A percentile compares a stretch with the other conserved stretches of the same genome.
phyloP scores from a whole-genome alignment of 371 early-diverging fungal genomes.

The Mucor irregularis region DNA sequence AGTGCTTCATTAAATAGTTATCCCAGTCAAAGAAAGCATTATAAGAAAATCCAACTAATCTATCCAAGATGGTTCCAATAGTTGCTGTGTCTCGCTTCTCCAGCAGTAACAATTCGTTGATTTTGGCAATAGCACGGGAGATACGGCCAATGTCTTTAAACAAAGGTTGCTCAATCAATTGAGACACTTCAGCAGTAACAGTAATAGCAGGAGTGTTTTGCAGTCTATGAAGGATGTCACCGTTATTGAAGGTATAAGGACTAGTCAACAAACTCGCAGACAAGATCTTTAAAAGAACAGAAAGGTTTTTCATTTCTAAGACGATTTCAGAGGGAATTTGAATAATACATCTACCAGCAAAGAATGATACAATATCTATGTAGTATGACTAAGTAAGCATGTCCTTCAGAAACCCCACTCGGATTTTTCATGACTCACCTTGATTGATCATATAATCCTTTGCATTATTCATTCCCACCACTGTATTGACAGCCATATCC shows the following conservation, averaged over 20 bases:
- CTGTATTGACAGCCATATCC: slow-evolving; percentile 3
- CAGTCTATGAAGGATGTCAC: slow-evolving; percentile 21
- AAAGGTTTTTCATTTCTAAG: background rate
- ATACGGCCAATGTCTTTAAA: slow-evolving; percentile 51
- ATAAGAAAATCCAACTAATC: slow-evolving; percentile 40
- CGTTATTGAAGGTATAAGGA: slow-evolving; percentile 28
- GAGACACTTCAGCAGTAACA: slow-evolving; percentile 7
- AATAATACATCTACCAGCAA: slow-evolving; percentile 42
- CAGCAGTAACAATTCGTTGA: slow-evolving; percentile 13
- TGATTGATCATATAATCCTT: slow-evolving; percentile 16
- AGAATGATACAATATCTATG: slow-evolving; percentile 26
- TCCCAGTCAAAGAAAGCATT: slow-evolving; percentile 46
- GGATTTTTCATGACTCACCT: slow-evolving; percentile 15
- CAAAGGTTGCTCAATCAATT: slow-evolving; percentile 22
- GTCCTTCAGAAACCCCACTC: no score
- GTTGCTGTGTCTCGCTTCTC: background rate
- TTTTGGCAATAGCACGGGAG: slow-evolving; percentile 37
- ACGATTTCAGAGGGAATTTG: slow-evolving; percentile 3
- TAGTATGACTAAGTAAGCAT: no score
- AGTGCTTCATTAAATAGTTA: slow-evolving; percentile 17
- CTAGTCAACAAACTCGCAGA: slow-evolving; percentile 32
- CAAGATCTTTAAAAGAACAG: slow-evolving; percentile 17
- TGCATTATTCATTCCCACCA: slow-evolving; percentile 1
- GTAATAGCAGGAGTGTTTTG: slow-evolving; percentile 10
- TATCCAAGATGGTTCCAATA: slow-evolving; percentile 2